Evolutionary conservation across 2,329 filamentous ascomycete species (phyloP), one percentile per base, ranked within the genome.

Genomic region (Claviceps citrina): DNA sequence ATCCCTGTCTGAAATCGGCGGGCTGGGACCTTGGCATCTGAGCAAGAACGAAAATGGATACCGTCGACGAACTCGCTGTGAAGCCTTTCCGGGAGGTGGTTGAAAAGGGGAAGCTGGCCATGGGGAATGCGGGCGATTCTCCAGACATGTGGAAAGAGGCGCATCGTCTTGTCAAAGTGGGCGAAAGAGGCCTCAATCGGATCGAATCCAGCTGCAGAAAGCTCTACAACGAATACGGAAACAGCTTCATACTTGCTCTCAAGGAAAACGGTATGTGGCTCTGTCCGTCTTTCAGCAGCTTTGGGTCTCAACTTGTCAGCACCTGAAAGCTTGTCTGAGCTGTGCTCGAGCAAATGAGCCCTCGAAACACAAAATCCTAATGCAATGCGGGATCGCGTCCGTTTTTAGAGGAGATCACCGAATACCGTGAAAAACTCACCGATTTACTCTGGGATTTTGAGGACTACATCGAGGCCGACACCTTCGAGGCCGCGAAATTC

Each of bases 361-460:
- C 1, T 18, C 13, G 9, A 26, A 16, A 26, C 15, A 18, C 3
- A 35, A 15, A 16, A 35, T 22, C 4, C 33, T 36, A 18, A 36
- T 26, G 15, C 15, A 26, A 18, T 7, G 22, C 22, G 10, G 9
- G 9, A 13, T 26, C n/a, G 10, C 9, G 22, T 26, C 22, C 22
- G 4, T 36, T 2, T 13, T 8, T 26, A 73, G 71, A 68, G 41
- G 66, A 66, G 26, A 69, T 76, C 39, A 63, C 66, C 39, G 54
- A 61, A 33, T 66, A 63, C 43, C 61, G 70, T 34, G 57, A 59
- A 15, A 60, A 66, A 41, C 56, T 76, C 31, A 66, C 62, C 43
- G 63, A 68, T 35, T 49, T 72, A 19, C 54, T 74, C 6, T 76
- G 70, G 63, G 70, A 70, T 38, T 73, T 76, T 47, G 71, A 76